Conservation (phyloP, 257 asterid species). For the Apocynum venetum region DNA sequence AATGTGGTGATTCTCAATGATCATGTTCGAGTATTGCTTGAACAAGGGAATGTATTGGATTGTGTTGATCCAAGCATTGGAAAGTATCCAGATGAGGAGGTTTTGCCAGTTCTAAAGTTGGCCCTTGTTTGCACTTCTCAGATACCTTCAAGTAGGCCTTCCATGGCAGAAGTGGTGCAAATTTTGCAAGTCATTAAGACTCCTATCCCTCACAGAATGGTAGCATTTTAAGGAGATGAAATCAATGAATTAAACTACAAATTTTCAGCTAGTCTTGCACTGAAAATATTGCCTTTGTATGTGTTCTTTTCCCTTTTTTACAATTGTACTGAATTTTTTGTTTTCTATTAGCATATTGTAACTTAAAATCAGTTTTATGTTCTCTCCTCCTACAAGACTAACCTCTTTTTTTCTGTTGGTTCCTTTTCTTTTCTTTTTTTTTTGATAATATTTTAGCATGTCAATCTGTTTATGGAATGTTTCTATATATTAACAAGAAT, state of each 20-base stretch:
- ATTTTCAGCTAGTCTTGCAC: not conserved
- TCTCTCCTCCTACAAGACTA: not conserved
- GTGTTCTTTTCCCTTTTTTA: no score
- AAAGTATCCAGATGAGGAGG: constrained; percentile 70
- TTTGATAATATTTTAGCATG: no score
- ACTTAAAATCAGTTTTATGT: not conserved
- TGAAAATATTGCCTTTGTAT: not conserved
- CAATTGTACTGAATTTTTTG: not conserved
- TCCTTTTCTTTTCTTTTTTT: no score
- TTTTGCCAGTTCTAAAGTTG: constrained; percentile 70
- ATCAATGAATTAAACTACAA: no score
- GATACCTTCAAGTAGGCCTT: constrained; percentile 94
- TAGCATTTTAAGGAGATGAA: constrained; percentile 25
- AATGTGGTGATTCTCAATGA: constrained; percentile 75
- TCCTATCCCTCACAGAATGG: constrained; percentile 57
- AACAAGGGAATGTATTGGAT: constrained; percentile 70
- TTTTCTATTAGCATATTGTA: constrained; percentile 3
- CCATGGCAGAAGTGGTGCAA: constrained; percentile 96
- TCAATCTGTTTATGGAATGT: no score
- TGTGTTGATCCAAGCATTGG: constrained; percentile 77
- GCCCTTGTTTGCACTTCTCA: constrained; percentile 93
- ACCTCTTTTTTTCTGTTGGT: not conserved
- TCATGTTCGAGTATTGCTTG: constrained; percentile 68
- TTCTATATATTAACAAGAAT: no score
- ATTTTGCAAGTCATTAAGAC: constrained; percentile 84